phyloP scores from a whole-genome alignment of 2,329 filamentous ascomycete genomes.

The Stenocarpella maydis region DNA sequence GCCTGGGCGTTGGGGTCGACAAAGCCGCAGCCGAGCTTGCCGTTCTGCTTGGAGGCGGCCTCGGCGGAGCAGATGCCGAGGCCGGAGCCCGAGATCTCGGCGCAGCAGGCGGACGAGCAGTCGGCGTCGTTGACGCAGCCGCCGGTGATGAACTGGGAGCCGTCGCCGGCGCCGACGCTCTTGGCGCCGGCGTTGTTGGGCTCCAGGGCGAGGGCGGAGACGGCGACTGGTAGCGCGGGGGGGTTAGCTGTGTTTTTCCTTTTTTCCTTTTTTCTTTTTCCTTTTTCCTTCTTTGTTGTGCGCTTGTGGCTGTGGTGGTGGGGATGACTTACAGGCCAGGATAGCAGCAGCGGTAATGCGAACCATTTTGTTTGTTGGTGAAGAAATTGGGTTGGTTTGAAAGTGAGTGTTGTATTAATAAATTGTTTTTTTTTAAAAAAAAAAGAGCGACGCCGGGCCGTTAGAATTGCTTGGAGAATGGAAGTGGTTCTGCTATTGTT shows the following conservation, averaged over 20 bases:
- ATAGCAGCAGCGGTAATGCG: constrained; percentile 24
- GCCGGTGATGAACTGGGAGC: constrained; percentile 45
- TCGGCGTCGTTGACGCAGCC: constrained; percentile 45
- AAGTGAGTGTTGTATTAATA: constrained; percentile 24
- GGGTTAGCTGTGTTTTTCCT: background rate
- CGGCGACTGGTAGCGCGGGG: constrained; percentile 25
- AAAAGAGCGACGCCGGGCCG: constrained; percentile 27
- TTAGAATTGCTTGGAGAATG: constrained; percentile 11
- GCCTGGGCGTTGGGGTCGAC: constrained; percentile 43
- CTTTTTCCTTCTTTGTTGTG: too few relatives aligned
- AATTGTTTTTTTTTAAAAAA: background rate
- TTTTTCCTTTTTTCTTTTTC: too few relatives aligned
- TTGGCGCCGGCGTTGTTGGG: constrained; percentile 45
- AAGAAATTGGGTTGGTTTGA: background rate
- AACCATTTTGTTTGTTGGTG: constrained; percentile 26
- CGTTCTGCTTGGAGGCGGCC: constrained; percentile 43
- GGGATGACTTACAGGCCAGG: constrained; percentile 18
- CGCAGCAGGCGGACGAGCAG: constrained; percentile 43
- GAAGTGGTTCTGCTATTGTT: background rate
- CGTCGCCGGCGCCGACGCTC: constrained; percentile 43
- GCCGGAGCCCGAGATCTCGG: constrained; percentile 39
- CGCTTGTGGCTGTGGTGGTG: too few relatives aligned
- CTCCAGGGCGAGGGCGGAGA: constrained; percentile 39
- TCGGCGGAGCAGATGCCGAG: constrained; percentile 45
- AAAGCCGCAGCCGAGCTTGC: constrained; percentile 46